Evolutionary conservation across 2,329 filamentous ascomycete genomes (phyloP), one percentile per base, ranked within the genome.

Genomic region (Juglanconis juglandina): DNA sequence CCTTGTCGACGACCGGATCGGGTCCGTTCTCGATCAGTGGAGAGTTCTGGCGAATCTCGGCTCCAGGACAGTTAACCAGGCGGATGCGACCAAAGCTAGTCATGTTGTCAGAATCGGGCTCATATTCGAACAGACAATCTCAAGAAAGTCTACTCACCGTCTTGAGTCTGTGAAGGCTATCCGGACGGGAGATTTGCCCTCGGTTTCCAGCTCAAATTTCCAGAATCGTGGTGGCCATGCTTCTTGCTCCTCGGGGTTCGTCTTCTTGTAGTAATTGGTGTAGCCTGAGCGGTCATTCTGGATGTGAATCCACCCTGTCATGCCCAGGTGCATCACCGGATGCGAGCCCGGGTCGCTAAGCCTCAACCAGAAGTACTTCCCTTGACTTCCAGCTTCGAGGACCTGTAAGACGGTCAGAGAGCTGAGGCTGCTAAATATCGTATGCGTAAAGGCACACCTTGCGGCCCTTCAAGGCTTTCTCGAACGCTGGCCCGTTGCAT

Each of bases 1-100:
- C 86, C 63, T 85, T 86, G 70, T 98, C 93, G 1, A 91, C 80
- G 0, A 98, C 89, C 0, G 95, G 95, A 75, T 99, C 95, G 0
- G 95, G 94, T 0, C 95, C 95, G 69, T 98, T 97, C 71, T 96
- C 91, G 41, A 90, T 89, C 3, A 99, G 79, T 0, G 95, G 95
- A 0, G 86, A 87, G 61, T 88, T 77, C 24, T 89, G 83, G 57
- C 94, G 81, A 67, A 98, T 96, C 39, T 91, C 81, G 2, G 86
- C 81, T 0, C 84, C 93, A 3, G 87, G 84, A 65, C 90, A 96
- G 72, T 97, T 85, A 5, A 99, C 86, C 11, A 98, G 81, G 11
- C 93, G 81, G 47, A 98, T 85, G 52, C 94, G 84, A 14, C 84
- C 89, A 64, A 99, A 85, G 34, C 61, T 63, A 5, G 14, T 33